These are phyloP conservation scores for Starmerella stigmatis DNA, from an alignment of 805 yeast species.

Conservation along the genomic window DNA sequence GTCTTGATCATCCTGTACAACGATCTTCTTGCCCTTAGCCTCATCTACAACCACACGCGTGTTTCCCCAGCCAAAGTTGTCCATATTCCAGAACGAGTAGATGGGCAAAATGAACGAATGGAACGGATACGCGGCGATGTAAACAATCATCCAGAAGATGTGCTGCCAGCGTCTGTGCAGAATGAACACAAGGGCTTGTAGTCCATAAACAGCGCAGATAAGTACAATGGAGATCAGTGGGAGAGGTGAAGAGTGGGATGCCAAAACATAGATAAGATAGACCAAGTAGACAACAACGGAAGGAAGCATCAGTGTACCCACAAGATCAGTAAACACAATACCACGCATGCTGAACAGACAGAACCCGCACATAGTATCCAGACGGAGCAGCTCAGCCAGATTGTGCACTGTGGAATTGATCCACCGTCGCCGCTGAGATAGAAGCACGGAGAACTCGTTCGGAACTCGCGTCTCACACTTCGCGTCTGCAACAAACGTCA, in stretches of 20 bases:
- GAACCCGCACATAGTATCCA: conserved; percentile 52
- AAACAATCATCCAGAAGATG: conserved; percentile 47
- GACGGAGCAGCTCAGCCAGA: conserved; percentile 46
- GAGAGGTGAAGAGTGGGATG: conserved; percentile 43
- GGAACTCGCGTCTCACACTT: conserved; percentile 51
- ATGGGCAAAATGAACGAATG: conserved; percentile 52
- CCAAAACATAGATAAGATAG: conserved; percentile 42
- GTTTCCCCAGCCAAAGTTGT: conserved; percentile 57
- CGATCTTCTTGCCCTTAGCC: conserved; percentile 40
- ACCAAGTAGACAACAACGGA: conserved; percentile 46
- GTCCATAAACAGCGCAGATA: conserved; percentile 47
- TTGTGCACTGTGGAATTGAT: conserved; percentile 57
- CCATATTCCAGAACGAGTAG: conserved; percentile 56
- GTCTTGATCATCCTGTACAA: conserved; percentile 30
- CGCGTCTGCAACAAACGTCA: conserved; percentile 48
- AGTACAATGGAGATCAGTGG: conserved; percentile 44
- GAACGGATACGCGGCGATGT: conserved; percentile 47
- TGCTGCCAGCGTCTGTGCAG: conserved; percentile 37
- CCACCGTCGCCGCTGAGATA: conserved; percentile 85
- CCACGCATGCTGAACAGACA: conserved; percentile 52
- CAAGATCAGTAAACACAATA: conserved; percentile 45
- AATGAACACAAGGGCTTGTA: conserved; percentile 50
- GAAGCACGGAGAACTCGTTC: conserved; percentile 68
- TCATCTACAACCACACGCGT: conserved; percentile 49
- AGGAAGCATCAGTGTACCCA: conserved; percentile 51